A percentile compares a stretch with the other conserved stretches of the same genome.
These are phyloP conservation scores for Chalciporus sphaerocephalus DNA, from an alignment of 768 basidiomycete genomes.

Conservation along the genomic window DNA sequence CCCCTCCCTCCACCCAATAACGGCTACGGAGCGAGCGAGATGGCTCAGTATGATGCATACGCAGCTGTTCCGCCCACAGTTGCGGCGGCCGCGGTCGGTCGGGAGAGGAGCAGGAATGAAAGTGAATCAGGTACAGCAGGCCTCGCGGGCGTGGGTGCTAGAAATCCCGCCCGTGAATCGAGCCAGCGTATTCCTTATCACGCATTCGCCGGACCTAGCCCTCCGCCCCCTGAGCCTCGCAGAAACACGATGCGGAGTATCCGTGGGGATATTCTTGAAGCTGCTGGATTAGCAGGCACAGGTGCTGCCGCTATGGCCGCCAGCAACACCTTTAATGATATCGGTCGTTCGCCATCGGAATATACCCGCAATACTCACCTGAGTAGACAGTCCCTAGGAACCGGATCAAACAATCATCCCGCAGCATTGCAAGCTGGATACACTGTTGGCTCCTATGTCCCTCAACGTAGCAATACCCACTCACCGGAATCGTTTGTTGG, in stretches of 20 bases:
- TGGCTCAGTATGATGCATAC: slow-evolving; percentile 38
- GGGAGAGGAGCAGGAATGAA: slow-evolving; percentile 26
- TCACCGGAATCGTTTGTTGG: slow-evolving; percentile 29
- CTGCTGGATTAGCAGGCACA: slow-evolving; percentile 18
- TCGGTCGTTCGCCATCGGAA: slow-evolving; percentile 26
- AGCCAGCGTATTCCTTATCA: slow-evolving; percentile 34
- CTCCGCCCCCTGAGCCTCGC: slow-evolving; percentile 18
- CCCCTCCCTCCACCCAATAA: slow-evolving; percentile 39
- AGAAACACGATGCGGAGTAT: slow-evolving; percentile 15
- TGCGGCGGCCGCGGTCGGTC: slow-evolving; percentile 20
- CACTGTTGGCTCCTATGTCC: slow-evolving; percentile 21
- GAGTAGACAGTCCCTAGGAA: slow-evolving; percentile 18
- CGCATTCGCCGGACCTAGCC: slow-evolving; percentile 35
- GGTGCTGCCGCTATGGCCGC: slow-evolving; percentile 12
- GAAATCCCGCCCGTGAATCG: slow-evolving; percentile 27
- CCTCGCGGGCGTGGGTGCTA: slow-evolving; percentile 35
- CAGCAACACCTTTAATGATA: not conserved
- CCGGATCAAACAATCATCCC: slow-evolving; percentile 20
- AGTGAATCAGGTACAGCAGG: slow-evolving; percentile 36
- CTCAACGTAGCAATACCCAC: slow-evolving; percentile 19
- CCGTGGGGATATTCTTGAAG: slow-evolving; percentile 29
- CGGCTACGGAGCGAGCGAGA: slow-evolving; percentile 50
- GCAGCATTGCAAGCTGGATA: slow-evolving; percentile 24
- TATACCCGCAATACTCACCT: slow-evolving; percentile 25
- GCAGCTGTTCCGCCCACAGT: slow-evolving; percentile 19